Evolutionary conservation across 2,329 filamentous ascomycete genomes (phyloP).

Genomic region (Pseudocercospora ulei): DNA sequence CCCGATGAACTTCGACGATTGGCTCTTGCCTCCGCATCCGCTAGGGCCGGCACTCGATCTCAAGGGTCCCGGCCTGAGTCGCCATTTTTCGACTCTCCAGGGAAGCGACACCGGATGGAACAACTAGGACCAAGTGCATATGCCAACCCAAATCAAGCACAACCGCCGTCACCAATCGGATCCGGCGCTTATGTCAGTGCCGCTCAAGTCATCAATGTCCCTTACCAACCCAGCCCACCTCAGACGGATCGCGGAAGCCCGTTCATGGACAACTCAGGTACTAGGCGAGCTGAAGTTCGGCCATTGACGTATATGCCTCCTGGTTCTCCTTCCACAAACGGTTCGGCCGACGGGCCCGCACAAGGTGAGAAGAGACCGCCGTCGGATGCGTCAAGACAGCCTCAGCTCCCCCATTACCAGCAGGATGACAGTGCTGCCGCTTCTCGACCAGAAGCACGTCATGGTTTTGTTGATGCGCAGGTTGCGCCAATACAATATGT

Average conservation of each 20-base stretch:
- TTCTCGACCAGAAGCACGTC: slow-evolving; percentile 5
- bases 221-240: slow-evolving; percentile 2
- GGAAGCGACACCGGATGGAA: slow-evolving; percentile 15
- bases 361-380: slow-evolving; percentile 6
- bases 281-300: slow-evolving; percentile 2
- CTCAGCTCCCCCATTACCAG: slow-evolving; percentile 8
- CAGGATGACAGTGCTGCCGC: slow-evolving; percentile 1
- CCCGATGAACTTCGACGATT: slow-evolving; percentile 19
- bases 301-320: slow-evolving; percentile 1
- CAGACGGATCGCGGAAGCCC: slow-evolving; percentile 9
- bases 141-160: slow-evolving; percentile 2
- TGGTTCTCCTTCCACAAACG: neutral
- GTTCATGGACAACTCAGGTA: slow-evolving; percentile 1
- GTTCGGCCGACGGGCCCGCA: neutral
- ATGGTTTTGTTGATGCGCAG: slow-evolving; percentile 20
- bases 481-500: slow-evolving; percentile 24
- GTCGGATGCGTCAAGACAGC: slow-evolving; percentile 8
- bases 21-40: slow-evolving; percentile 15
- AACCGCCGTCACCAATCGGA: slow-evolving; percentile 3
- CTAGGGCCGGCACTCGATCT: slow-evolving; percentile 1
- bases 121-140: neutral
- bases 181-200: neutral
- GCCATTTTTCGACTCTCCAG: slow-evolving; percentile 9
- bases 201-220: neutral
- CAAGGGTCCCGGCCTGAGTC: slow-evolving; percentile 15